Base-by-base conservation (phyloP, 768 basidiomycete species). In the Amanita subjunquillea region DNA sequence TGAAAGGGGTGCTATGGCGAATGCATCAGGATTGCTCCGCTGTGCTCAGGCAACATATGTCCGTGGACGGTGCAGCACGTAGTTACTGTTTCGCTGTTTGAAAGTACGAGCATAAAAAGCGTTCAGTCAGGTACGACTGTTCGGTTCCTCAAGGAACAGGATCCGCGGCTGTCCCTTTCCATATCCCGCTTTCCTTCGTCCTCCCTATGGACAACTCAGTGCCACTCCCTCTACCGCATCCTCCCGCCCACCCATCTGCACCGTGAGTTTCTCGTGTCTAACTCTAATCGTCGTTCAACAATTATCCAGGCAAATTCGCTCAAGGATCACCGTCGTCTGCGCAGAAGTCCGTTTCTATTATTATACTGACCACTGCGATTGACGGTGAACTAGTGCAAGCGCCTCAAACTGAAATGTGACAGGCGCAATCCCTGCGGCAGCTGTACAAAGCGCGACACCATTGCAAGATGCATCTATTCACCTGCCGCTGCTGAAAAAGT, bases 401-500 rank as follows among this genome's bases (percentile, higher is more conserved):
- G 89, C 3, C 74, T 91, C 50, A 92, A 92, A 60, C 75, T 91
- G 50, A 89, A 84, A 69, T 92, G 89, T 62, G 89, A 91, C 68
- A 72, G 89, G 37, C 77, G 83, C 20, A 79, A 74, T 2, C 89
- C 89, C 0, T 91, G 89, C 57, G 79, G 80, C 0, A 83, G 82
- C 25, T 91, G 90, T 58, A 75, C 80, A 15, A 91, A 91, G 62
- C 83, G 88, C 55, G 84, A 87, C 61, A 87, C 85, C 0, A 76
- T 85, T 9, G 69, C 71, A 3, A 73, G 85, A 58, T 90, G 87
- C 59, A 73, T 84, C 4, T 90, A 90, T 63, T 87, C 87, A 0
- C 80, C 85, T 22, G 87, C 85, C 13, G 89, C 89, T 0, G 82
- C 86, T 15, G 89, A 91, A 69, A 91, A 91, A 77, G 82, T 91